A percentile compares a stretch with the other conserved stretches of the same genome.
Evolutionary conservation across 768 basidiomycete species (phyloP).

Genomic region (Amanita pseudoporphyria): DNA sequence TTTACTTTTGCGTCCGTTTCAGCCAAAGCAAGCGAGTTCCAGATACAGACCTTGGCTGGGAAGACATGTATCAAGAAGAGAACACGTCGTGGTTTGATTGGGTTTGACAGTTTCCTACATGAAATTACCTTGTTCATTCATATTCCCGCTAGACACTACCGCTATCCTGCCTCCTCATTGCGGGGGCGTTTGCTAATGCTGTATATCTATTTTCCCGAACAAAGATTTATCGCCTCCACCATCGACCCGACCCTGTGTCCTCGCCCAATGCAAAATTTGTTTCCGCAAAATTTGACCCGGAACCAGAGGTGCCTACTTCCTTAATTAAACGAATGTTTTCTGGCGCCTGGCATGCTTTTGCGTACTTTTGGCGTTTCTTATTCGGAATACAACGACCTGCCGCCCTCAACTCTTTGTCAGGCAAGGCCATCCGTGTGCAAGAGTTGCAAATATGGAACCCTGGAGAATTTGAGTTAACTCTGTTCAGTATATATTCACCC

Average conservation of each 20-base stretch:
- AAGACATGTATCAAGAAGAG: conserved; percentile 65
- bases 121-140: conserved; percentile 6
- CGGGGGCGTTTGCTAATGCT: conserved; percentile 45
- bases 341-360: conserved; percentile 42
- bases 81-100: conserved; percentile 70
- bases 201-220: conserved; percentile 65
- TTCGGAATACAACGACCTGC: conserved; percentile 47
- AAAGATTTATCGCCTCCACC: conserved; percentile 58
- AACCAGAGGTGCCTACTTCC: conserved; percentile 34
- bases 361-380: conserved; percentile 56
- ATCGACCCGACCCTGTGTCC: conserved; percentile 51
- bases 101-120: conserved; percentile 34
- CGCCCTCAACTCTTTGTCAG: conserved; percentile 23
- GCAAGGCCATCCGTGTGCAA: conserved; percentile 48
- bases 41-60: conserved; percentile 69
- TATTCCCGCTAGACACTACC: conserved; percentile 46
- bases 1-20: conserved; percentile 59
- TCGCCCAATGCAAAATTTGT: conserved; percentile 67
- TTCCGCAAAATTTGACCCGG: conserved; percentile 38
- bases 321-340: conserved; percentile 31
- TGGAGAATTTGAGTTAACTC: conserved; percentile 54
- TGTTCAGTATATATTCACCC: conserved; percentile 75
- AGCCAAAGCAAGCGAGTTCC: conserved; percentile 44
- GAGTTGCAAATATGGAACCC: conserved; percentile 76
- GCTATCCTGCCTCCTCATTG: conserved; percentile 45